A percentile compares a stretch with the other conserved stretches of the same genome.
Evolutionary conservation across 2,329 filamentous ascomycete species (phyloP).

Genomic region (Clonostachys rosea): DNA sequence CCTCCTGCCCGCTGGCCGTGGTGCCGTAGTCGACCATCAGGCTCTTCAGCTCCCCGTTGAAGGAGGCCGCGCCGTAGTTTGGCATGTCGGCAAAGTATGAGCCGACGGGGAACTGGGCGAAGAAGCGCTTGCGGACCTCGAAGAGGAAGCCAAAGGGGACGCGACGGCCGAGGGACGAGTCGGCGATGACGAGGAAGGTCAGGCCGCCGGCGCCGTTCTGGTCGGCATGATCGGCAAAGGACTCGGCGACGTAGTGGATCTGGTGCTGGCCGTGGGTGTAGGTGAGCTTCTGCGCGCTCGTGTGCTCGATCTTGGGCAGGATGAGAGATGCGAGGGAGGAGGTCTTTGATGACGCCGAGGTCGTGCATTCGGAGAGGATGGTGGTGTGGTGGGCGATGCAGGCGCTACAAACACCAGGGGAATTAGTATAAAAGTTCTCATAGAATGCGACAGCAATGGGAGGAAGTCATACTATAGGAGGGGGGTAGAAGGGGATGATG

Average conservation of each 20-base stretch:
- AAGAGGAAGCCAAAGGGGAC: constrained; percentile 91
- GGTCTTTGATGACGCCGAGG: constrained; percentile 75
- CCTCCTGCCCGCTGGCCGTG: constrained; percentile 67
- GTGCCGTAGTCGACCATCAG: constrained; percentile 84
- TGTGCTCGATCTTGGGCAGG: constrained; percentile 89
- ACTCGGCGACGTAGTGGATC: constrained; percentile 92
- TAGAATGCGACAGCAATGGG: background rate
- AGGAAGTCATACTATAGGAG: constrained; percentile 62
- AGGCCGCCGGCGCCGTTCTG: constrained; percentile 69
- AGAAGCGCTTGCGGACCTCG: constrained; percentile 85
- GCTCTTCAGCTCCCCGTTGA: constrained; percentile 73
- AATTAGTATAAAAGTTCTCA: constrained; percentile 1
- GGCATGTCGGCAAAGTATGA: constrained; percentile 63
- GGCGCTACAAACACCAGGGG: constrained; percentile 48
- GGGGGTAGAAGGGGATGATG: constrained; percentile 61
- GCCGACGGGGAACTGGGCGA: constrained; percentile 56
- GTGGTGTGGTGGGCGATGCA: constrained; percentile 93
- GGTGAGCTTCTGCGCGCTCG: constrained; percentile 78
- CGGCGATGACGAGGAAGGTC: constrained; percentile 87
- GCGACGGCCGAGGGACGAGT: constrained; percentile 74
- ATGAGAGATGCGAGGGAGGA: constrained; percentile 88
- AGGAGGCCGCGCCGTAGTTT: constrained; percentile 84
- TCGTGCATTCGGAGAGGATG: constrained; percentile 89
- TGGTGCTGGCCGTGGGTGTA: constrained; percentile 89
- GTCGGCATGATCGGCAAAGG: constrained; percentile 60